Percentiles rank a stretch among this genome's conserved stretches.
phyloP scores from a whole-genome alignment of 768 basidiomycete species.

The Amanita phalloides region DNA sequence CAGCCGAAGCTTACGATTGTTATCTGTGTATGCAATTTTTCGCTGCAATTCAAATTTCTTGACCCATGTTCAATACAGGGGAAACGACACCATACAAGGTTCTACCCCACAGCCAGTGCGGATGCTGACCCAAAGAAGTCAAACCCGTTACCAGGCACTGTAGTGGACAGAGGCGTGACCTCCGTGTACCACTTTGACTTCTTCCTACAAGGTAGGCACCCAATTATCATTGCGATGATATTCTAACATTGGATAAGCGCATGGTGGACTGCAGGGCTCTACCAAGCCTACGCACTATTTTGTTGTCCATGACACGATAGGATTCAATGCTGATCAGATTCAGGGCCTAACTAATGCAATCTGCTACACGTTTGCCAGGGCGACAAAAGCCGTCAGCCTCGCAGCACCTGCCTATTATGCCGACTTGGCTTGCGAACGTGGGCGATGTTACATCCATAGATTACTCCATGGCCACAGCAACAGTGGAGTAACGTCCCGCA shows the following conservation, averaged over 20 bases:
- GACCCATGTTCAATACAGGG: slow-evolving; percentile 18
- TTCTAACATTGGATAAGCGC: slow-evolving; percentile 29
- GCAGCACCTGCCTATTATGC: slow-evolving; percentile 78
- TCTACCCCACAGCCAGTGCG: slow-evolving; percentile 45
- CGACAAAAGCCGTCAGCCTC: slow-evolving; percentile 80
- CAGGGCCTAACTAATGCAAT: slow-evolving; percentile 62
- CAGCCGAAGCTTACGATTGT: slow-evolving; percentile 58
- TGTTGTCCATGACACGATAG: slow-evolving; percentile 72
- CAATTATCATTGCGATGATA: neutral
- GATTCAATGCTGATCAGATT: slow-evolving; percentile 55
- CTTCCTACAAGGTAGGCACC: slow-evolving; percentile 46
- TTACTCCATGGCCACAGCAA: slow-evolving; percentile 43
- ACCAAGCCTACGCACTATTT: slow-evolving; percentile 73
- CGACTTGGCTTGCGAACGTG: slow-evolving; percentile 55
- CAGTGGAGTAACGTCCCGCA: slow-evolving; percentile 22
- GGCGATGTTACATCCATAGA: slow-evolving; percentile 67
- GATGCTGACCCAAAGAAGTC: slow-evolving; percentile 56
- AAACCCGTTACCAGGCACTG: slow-evolving; percentile 69
- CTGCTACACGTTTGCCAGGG: slow-evolving; percentile 76
- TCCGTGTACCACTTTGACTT: slow-evolving; percentile 57
- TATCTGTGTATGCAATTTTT: slow-evolving; percentile 50
- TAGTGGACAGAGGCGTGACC: slow-evolving; percentile 74
- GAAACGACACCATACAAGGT: slow-evolving; percentile 45
- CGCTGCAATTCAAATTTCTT: slow-evolving; percentile 9
- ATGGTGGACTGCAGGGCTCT: slow-evolving; percentile 66